Percentiles rank a stretch among this genome's conserved stretches.
phyloP scores from a whole-genome alignment of 805 yeast species.

The Priceomyces melissophilus region DNA sequence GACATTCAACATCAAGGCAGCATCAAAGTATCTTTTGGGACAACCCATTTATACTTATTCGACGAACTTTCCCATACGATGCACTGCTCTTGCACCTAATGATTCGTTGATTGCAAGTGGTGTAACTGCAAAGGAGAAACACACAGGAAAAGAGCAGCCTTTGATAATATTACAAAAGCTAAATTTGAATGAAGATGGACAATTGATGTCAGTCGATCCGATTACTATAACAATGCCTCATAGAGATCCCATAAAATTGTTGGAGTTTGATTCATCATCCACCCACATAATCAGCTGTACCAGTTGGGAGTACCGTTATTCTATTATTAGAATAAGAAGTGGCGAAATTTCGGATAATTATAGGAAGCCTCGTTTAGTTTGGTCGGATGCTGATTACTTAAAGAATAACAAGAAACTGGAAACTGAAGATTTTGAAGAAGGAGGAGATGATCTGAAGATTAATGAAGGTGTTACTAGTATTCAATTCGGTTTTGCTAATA shows the following conservation, averaged over 20 bases:
- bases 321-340: slow-evolving; percentile 66
- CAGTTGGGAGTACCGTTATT: slow-evolving; percentile 70
- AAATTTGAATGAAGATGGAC: slow-evolving; percentile 7
- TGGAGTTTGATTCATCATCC: slow-evolving; percentile 72
- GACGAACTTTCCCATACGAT: slow-evolving; percentile 73
- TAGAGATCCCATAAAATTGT: slow-evolving; percentile 74
- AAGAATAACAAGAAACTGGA: slow-evolving; percentile 11
- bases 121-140: slow-evolving; percentile 73
- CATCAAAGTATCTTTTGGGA: slow-evolving; percentile 41
- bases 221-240: slow-evolving; percentile 79
- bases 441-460: slow-evolving; percentile 34
- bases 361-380: slow-evolving; percentile 36
- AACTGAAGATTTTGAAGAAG: slow-evolving; percentile 15
- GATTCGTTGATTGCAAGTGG: slow-evolving; percentile 73
- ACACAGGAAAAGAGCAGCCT: slow-evolving; percentile 70
- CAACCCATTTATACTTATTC: slow-evolving; percentile 63
- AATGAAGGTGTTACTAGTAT: slow-evolving; percentile 88
- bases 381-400: slow-evolving; percentile 27
- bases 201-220: slow-evolving; percentile 44
- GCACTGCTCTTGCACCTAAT: slow-evolving; percentile 66
- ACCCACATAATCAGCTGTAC: slow-evolving; percentile 73
- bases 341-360: slow-evolving; percentile 45
- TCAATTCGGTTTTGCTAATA: slow-evolving; percentile 47
- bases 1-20: slow-evolving; percentile 50
- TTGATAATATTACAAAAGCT: slow-evolving; percentile 59